Evolutionary conservation across 1,284 basidiomycete species (phyloP).

Genomic region (Trametes pubescens): DNA sequence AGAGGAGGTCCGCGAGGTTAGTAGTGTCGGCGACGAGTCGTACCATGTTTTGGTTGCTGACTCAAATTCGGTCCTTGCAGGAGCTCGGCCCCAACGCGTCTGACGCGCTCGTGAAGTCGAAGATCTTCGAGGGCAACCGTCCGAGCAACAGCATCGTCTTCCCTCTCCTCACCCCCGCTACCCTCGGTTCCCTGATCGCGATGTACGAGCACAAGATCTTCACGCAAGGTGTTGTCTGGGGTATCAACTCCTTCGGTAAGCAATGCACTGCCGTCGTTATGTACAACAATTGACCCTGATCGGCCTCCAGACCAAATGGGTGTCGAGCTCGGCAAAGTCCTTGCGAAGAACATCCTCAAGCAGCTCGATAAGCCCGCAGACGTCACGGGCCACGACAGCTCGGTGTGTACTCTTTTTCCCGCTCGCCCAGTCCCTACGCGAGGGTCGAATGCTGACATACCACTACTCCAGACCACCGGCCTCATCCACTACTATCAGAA

Average conservation of each 20-base stretch:
- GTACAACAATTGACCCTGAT: background rate
- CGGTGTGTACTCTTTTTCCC: slow-evolving; percentile 61
- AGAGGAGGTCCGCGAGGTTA: slow-evolving; percentile 71
- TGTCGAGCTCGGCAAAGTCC: slow-evolving; percentile 95
- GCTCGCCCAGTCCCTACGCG: background rate
- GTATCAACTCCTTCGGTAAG: slow-evolving; percentile 96
- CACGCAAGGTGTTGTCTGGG: slow-evolving; percentile 96
- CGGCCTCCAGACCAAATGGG: slow-evolving; percentile 84
- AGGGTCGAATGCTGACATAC: slow-evolving; percentile 22
- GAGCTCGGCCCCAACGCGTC: slow-evolving; percentile 84
- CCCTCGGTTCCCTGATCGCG: slow-evolving; percentile 89
- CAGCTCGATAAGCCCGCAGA: slow-evolving; percentile 86
- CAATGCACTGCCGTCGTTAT: background rate
- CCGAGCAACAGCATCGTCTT: slow-evolving; percentile 98
- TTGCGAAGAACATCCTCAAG: slow-evolving; percentile 94
- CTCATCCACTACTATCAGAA: slow-evolving; percentile 96
- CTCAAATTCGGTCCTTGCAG: slow-evolving; percentile 40
- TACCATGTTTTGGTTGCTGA: background rate
- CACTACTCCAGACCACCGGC: slow-evolving; percentile 76
- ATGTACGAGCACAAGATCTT: slow-evolving; percentile 99
- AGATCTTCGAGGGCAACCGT: slow-evolving; percentile 97
- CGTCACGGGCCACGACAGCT: slow-evolving; percentile 92
- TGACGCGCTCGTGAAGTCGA: slow-evolving; percentile 91
- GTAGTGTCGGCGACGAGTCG: background rate
- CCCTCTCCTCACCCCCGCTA: slow-evolving; percentile 90